Evolutionary conservation across 257 asterid species (phyloP).

Genomic region (Mentha longifolia): DNA sequence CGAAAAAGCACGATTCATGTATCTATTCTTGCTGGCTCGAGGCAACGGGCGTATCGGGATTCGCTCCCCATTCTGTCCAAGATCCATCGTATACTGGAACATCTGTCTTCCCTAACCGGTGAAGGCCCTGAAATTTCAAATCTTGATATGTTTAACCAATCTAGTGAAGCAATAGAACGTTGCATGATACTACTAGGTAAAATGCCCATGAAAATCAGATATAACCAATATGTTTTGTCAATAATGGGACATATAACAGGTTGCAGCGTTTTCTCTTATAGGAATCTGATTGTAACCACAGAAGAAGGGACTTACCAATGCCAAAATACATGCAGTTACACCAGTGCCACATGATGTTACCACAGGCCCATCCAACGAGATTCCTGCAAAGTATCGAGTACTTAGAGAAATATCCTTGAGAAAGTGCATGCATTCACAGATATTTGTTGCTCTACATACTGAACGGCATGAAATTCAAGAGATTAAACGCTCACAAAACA

Average conservation of each 20-base stretch:
- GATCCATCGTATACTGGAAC: conserved; percentile 90
- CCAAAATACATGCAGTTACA: conserved; percentile 91
- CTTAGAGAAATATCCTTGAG: neutral
- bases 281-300: neutral
- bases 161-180: neutral
- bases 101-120: conserved; percentile 76
- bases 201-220: neutral
- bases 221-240: neutral
- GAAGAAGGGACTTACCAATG: conserved; percentile 60
- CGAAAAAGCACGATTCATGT: neutral
- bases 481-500: neutral
- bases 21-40: conserved; percentile 12
- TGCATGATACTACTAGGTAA: neutral
- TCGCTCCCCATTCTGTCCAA: conserved; percentile 95
- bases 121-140: conserved; percentile 66
- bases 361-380: conserved; percentile 72
- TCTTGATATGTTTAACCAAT: neutral
- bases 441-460: neutral
- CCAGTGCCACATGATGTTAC: conserved; percentile 93
- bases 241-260: neutral
- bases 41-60: conserved; percentile 59
- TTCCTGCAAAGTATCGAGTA: conserved; percentile 49
- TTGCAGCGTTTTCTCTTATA: neutral
- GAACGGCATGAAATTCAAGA: neutral
- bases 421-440: neutral